A percentile compares a stretch with the other conserved stretches of the same genome.
Conservation (phyloP, 768 basidiomycete genomes). For the Naganishia antarctica region DNA sequence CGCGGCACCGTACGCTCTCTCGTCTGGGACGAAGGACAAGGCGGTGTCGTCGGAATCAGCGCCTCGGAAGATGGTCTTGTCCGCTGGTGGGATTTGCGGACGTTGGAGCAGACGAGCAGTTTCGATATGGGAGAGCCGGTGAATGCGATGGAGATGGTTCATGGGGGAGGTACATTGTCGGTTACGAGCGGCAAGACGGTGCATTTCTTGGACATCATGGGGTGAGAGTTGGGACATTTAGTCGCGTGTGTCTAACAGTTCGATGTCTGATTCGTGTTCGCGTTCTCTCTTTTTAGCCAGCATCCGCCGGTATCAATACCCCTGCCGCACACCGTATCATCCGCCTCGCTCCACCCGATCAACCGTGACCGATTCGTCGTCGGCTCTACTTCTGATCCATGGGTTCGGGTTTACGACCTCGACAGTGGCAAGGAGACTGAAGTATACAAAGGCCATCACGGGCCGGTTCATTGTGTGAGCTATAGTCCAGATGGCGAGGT, state of each 20-base stretch:
- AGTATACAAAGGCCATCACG: constrained; percentile 92
- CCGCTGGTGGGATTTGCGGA: constrained; percentile 98
- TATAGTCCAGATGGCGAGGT: constrained; percentile 95
- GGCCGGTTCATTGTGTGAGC: constrained; percentile 88
- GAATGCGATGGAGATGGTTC: constrained; percentile 88
- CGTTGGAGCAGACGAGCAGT: constrained; percentile 64
- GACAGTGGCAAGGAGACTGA: constrained; percentile 79
- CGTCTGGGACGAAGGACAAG: constrained; percentile 77
- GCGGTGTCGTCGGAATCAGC: constrained; percentile 66
- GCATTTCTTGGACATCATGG: constrained; percentile 66
- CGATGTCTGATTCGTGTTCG: not conserved
- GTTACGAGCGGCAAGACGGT: constrained; percentile 89
- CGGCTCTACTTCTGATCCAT: constrained; percentile 82
- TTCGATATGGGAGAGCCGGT: constrained; percentile 72
- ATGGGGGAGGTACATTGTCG: constrained; percentile 69
- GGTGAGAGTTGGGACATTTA: constrained; percentile 35
- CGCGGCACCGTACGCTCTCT: constrained; percentile 89
- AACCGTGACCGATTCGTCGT: constrained; percentile 85
- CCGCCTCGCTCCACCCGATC: constrained; percentile 88
- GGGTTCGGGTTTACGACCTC: constrained; percentile 90
- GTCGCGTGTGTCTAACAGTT: not conserved
- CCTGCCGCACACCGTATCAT: constrained; percentile 81
- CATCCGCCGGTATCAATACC: constrained; percentile 68
- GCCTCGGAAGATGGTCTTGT: constrained; percentile 88
- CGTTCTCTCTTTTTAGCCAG: constrained; percentile 54